Percentiles rank a stretch among this genome's conserved stretches.
Evolutionary conservation across 2,329 filamentous ascomycete species (phyloP).

Genomic region (Hypoxylon sp.): DNA sequence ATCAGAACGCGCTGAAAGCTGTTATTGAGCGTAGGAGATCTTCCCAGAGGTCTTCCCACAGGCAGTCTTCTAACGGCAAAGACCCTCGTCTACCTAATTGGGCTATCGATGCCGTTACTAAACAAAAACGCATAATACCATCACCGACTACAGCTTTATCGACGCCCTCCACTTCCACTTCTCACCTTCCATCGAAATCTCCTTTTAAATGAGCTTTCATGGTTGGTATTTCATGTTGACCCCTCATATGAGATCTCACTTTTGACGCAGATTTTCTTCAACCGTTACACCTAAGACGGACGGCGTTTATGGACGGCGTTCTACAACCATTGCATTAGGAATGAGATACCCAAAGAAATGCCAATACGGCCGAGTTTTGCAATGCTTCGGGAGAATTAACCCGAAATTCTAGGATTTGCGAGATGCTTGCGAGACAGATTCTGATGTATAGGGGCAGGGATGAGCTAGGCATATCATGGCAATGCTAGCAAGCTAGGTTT

Average conservation of each 20-base stretch:
- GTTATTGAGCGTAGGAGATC: constrained; percentile 45
- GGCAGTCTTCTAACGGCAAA: constrained; percentile 38
- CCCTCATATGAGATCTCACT: background rate
- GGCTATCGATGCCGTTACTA: constrained; percentile 48
- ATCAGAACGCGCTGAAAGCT: constrained; percentile 44
- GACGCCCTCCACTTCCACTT: constrained; percentile 21
- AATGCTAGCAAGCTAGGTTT: background rate
- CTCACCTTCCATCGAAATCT: constrained; percentile 38
- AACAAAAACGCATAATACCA: constrained; percentile 41
- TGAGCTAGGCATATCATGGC: background rate
- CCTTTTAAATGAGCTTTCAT: constrained; percentile 44
- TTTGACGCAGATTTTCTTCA: constrained; percentile 6
- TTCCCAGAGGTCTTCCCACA: background rate
- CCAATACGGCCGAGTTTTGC: constrained; percentile 13
- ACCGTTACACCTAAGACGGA: constrained; percentile 2
- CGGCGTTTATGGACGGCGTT: constrained; percentile 26
- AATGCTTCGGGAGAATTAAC: background rate
- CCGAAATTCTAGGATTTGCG: background rate
- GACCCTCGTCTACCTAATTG: constrained; percentile 50
- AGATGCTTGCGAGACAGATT: background rate
- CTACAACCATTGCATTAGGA: constrained; percentile 19
- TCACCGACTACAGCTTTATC: constrained; percentile 35
- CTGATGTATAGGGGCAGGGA: background rate
- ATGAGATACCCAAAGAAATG: constrained; percentile 46
- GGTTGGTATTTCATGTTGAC: background rate